phyloP scores from a whole-genome alignment of 257 asterid genomes.

The Nicotiana undulata region DNA sequence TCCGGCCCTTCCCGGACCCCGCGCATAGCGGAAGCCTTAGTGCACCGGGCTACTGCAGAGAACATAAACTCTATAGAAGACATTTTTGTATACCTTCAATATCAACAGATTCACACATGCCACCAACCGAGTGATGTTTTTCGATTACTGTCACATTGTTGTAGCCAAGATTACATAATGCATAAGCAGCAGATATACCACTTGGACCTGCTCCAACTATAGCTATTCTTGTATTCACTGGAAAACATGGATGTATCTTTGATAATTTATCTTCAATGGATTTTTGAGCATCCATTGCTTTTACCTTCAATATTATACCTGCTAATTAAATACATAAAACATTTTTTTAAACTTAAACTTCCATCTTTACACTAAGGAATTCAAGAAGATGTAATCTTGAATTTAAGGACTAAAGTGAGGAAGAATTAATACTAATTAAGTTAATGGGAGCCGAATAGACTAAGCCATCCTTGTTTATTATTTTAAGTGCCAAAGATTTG shows the following conservation, averaged over 20 bases:
- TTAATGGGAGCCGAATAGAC: neutral
- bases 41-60: too few relatives aligned
- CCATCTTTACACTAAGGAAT: neutral
- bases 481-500: neutral
- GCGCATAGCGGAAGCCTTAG: too few relatives aligned
- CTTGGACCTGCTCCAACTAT: conserved; percentile 84
- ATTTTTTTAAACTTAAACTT: neutral
- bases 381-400: neutral
- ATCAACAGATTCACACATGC: conserved; percentile 79
- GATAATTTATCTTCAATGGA: conserved; percentile 48
- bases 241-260: conserved; percentile 61
- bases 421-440: neutral
- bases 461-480: neutral
- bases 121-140: conserved; percentile 75
- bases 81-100: conserved; percentile 47
- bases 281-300: conserved; percentile 34
- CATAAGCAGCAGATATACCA: conserved; percentile 77
- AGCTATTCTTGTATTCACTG: conserved; percentile 50
- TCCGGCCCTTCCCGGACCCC: too few relatives aligned
- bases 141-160: conserved; percentile 56
- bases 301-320: neutral
- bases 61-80: neutral
- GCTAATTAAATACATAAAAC: neutral
- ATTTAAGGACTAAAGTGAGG: neutral
- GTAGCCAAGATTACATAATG: conserved; percentile 63